These are phyloP conservation scores for Isatis tinctoria DNA, from an alignment of 345 rosid genomes.

Conservation along the genomic window DNA sequence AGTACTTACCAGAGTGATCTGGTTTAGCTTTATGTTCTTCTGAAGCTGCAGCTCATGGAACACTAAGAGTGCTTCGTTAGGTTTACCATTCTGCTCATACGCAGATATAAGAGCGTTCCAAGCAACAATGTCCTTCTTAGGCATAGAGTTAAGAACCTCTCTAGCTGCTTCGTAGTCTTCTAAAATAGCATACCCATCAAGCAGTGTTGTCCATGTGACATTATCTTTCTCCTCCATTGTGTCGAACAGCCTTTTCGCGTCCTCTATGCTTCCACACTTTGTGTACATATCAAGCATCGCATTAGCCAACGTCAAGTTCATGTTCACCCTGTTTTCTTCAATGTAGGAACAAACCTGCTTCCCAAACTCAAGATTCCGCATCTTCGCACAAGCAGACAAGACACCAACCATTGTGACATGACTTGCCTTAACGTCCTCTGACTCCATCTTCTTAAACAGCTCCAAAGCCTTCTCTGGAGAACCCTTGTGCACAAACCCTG, in stretches of 20 bases:
- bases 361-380: conserved; percentile 53
- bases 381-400: conserved; percentile 57
- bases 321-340: conserved; percentile 36
- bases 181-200: conserved; percentile 63
- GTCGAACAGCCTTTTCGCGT: conserved; percentile 53
- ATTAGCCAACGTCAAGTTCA: conserved; percentile 56
- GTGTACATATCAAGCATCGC: conserved; percentile 73
- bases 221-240: conserved; percentile 51
- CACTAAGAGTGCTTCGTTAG: conserved; percentile 55
- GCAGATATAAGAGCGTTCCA: conserved; percentile 74
- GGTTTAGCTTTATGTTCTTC: conserved; percentile 42
- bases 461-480: conserved; percentile 53
- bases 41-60: conserved; percentile 54
- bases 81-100: conserved; percentile 59
- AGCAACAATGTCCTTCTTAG: conserved; percentile 47
- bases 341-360: conserved; percentile 46
- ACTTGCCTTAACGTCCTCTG: conserved; percentile 50
- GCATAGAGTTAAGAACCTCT: conserved; percentile 48
- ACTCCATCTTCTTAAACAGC: conserved; percentile 47
- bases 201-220: conserved; percentile 71
- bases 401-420: conserved; percentile 68
- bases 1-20: conserved; percentile 55
- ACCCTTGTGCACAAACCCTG: conserved; percentile 55
- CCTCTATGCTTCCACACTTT: conserved; percentile 64
- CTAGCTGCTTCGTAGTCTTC: conserved; percentile 49